Evolutionary conservation across 495 filamentous ascomycete genomes (phyloP).

Genomic region (Hyaloscypha finlandica): DNA sequence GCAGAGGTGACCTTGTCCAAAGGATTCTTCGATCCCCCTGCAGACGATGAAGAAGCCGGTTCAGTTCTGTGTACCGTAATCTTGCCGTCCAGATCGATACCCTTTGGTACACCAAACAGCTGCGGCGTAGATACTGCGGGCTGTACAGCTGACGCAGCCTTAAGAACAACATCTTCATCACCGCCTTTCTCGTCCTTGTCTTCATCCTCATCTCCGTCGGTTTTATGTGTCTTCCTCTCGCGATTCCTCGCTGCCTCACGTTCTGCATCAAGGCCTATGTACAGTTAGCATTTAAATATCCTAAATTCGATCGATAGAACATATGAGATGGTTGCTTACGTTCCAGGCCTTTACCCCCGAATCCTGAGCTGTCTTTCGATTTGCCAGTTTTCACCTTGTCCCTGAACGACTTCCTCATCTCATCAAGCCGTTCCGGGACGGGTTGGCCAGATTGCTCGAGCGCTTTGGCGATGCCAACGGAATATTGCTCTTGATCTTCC

Average conservation of each 20-base stretch:
- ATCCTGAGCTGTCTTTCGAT: conserved; percentile 84
- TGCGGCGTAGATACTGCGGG: conserved; percentile 50
- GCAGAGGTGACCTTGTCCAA: conserved; percentile 84
- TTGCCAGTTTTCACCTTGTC: conserved; percentile 93
- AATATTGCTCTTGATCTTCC: conserved; percentile 85
- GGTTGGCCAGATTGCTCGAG: conserved; percentile 86
- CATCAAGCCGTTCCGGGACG: conserved; percentile 66
- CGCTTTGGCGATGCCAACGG: conserved; percentile 88
- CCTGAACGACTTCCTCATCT: conserved; percentile 66
- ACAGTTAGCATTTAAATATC: background rate
- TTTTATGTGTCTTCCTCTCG: conserved; percentile 86
- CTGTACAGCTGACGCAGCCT: conserved; percentile 65
- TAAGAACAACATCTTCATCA: conserved; percentile 61
- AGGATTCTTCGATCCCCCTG: conserved; percentile 58
- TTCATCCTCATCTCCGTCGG: conserved; percentile 85
- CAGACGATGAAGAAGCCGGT: conserved; percentile 45
- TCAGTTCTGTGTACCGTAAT: conserved; percentile 81
- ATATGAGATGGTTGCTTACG: conserved; percentile 35
- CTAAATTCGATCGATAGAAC: background rate
- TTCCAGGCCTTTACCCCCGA: conserved; percentile 94
- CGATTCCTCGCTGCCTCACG: conserved; percentile 81
- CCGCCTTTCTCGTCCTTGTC: conserved; percentile 72
- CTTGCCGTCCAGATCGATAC: conserved; percentile 64
- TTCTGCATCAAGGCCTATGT: conserved; percentile 69
- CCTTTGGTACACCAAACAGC: conserved; percentile 57